Base-by-base conservation (phyloP, 1,284 basidiomycete species). In the Ganoderma boninense region DNA sequence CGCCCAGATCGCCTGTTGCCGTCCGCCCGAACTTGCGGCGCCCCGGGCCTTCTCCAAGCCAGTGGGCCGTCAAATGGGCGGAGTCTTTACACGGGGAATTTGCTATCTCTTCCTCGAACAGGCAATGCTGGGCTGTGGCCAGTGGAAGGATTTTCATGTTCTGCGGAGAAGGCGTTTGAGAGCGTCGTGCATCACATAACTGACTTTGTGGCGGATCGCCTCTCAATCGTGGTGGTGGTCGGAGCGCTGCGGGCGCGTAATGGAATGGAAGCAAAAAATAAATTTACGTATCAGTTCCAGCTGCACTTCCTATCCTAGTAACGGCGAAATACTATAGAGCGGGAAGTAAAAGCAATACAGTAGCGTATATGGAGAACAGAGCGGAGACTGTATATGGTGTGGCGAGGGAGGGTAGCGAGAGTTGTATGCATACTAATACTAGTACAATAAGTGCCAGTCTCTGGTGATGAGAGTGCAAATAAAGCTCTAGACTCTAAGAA, bases 131-230 rank as follows among this genome's bases (percentile, higher is more conserved):
- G 69, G 43, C 59, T 10, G 60, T 20, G 46, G 67, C 29, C 65
- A 70, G 59, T 40, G 70, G 73, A 65, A 63, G 64, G 61, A 62
- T 35, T 43, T 62, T 62, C 70, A 66, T 66, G 49, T 60, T 62
- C 64, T 62, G 59, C 38, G 56, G 60, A 66, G 73, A 70, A 70
- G 70, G 42, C 35, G 69, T 69, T 70, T 72, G 69, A 40, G 73
- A 72, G 69, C 73, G 49, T 65, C 73, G 73, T 72, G 71, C 70
- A 66, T 61, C 65, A n/a, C 62, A 49, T 56, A 70, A 52, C 49
- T 54, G 46, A 35, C 69, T 62, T 72, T 68, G 69, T 72, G 68
- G 71, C 73, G 73, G 72, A 73, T 71, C 72, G 71, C 67, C 70
- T 64, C 66, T 43, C 16, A 32, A 29, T 59, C 54, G 40, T 59